A percentile compares a stretch with the other conserved stretches of the same genome.
Conservation (phyloP, 2,329 filamentous ascomycete species). For the Fusarium subglutinans region DNA sequence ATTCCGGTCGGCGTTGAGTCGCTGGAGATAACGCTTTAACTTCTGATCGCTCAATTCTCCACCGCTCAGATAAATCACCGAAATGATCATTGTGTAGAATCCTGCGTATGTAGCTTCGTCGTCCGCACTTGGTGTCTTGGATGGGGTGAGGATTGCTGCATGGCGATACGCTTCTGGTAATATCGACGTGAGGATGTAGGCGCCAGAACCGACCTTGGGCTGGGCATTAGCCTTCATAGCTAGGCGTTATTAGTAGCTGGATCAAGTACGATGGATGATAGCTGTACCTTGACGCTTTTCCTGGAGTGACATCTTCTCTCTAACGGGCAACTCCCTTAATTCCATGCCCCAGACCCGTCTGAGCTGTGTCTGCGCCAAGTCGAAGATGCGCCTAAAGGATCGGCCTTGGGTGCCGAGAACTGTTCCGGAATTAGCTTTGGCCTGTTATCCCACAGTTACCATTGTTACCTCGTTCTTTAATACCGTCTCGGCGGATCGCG, state of each 20-base stretch:
- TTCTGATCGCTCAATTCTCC: conserved; percentile 80
- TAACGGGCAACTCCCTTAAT: conserved; percentile 81
- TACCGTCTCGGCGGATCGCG: conserved; percentile 68
- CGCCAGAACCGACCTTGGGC: conserved; percentile 67
- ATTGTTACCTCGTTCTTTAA: conserved; percentile 67
- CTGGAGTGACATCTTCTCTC: conserved; percentile 82
- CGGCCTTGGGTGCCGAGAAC: conserved; percentile 77
- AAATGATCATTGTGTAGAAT: conserved; percentile 82
- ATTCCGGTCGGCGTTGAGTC: conserved; percentile 79
- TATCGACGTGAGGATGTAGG: conserved; percentile 80
- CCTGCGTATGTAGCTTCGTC: conserved; percentile 83
- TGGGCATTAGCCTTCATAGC: conserved; percentile 58
- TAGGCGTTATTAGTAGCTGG: conserved; percentile 25
- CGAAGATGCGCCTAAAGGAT: conserved; percentile 81
- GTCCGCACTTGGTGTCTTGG: conserved; percentile 69
- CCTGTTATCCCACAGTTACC: rapidly evolving
- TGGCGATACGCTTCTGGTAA: conserved; percentile 74
- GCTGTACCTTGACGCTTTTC: conserved; percentile 76
- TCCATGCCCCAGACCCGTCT: conserved; percentile 87
- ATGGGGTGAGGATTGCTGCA: conserved; percentile 74
- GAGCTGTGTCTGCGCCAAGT: conserved; percentile 77
- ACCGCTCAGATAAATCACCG: conserved; percentile 79
- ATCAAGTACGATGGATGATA: neutral
- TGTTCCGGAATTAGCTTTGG: conserved; percentile 41
- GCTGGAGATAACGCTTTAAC: conserved; percentile 76